Conservation (phyloP, 2,329 filamentous ascomycete species). For the Hortaea sp. region DNA sequence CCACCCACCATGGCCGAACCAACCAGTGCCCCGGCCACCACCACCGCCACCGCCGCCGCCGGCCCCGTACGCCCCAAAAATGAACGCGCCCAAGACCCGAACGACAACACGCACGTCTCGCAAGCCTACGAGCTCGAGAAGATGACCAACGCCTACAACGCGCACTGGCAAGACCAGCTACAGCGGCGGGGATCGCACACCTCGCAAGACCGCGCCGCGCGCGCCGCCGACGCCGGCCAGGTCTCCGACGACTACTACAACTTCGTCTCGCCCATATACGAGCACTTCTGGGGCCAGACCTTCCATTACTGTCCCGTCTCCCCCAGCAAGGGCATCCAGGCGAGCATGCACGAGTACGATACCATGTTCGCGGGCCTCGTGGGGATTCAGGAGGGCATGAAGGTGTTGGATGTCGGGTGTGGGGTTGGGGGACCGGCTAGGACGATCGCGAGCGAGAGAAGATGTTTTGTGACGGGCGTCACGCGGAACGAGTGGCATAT, state of each 20-base stretch:
- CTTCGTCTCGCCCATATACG: slow-evolving; percentile 89
- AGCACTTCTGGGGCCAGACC: slow-evolving; percentile 85
- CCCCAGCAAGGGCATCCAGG: slow-evolving; percentile 67
- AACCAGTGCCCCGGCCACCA: no score
- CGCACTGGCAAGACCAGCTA: neutral
- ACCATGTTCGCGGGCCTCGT: slow-evolving; percentile 20
- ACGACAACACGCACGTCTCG: neutral
- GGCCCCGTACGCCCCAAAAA: neutral
- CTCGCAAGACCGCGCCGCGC: neutral
- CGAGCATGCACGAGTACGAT: slow-evolving; percentile 55
- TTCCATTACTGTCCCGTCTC: slow-evolving; percentile 95
- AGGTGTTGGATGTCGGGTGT: slow-evolving; percentile 24
- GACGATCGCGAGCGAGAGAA: slow-evolving; percentile 21
- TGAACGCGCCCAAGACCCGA: neutral
- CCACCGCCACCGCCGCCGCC: no score
- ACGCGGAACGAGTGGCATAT: slow-evolving; percentile 23
- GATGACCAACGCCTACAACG: neutral
- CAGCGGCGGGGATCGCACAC: neutral
- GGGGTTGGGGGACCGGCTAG: slow-evolving; percentile 22
- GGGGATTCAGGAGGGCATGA: slow-evolving; percentile 14
- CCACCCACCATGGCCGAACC: no score
- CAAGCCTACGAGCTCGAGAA: neutral
- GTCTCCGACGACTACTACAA: slow-evolving; percentile 62
- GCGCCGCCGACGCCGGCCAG: neutral
- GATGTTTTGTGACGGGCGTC: slow-evolving; percentile 20